Conservation (phyloP, 495 filamentous ascomycete species). For the Cercophora samala region DNA sequence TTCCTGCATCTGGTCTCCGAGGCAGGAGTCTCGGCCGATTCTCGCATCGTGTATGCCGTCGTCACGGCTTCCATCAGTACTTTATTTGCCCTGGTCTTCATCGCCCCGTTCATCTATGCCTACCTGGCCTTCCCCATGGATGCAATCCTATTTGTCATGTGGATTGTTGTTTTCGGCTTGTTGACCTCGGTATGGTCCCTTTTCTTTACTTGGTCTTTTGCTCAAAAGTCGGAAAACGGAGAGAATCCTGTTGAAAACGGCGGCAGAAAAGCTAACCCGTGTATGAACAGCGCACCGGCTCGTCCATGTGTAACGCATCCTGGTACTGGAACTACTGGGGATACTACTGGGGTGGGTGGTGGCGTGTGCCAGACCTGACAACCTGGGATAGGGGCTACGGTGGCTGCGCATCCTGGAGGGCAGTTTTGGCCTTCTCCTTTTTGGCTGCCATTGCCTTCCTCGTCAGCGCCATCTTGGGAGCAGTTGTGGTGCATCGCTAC, state of each 20-base stretch:
- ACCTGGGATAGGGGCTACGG: slow-evolving; percentile 2
- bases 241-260: not conserved
- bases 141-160: slow-evolving; percentile 27
- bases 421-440: slow-evolving; percentile 27
- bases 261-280: not conserved
- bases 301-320: slow-evolving; percentile 14
- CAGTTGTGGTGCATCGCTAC: slow-evolving; percentile 7
- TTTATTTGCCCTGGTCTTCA: slow-evolving; percentile 24
- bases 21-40: slow-evolving; percentile 14
- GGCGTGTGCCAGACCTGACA: slow-evolving; percentile 1
- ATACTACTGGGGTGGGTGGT: slow-evolving; percentile 28
- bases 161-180: slow-evolving; percentile 29
- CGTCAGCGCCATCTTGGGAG: slow-evolving; percentile 24
- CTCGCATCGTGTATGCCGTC: slow-evolving; percentile 26
- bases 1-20: slow-evolving; percentile 17
- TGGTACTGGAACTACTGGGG: slow-evolving; percentile 32
- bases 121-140: slow-evolving; percentile 25
- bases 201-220: not conserved
- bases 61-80: slow-evolving; percentile 22
- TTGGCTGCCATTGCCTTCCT: slow-evolving; percentile 23
- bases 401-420: slow-evolving; percentile 21
- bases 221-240: not conserved
- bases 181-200: slow-evolving; percentile 20
- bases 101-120: slow-evolving; percentile 25
- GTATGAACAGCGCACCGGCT: slow-evolving; percentile 19